Evolutionary conservation across 768 basidiomycete species (phyloP).

Genomic region (Kwoniella dejecticola): DNA sequence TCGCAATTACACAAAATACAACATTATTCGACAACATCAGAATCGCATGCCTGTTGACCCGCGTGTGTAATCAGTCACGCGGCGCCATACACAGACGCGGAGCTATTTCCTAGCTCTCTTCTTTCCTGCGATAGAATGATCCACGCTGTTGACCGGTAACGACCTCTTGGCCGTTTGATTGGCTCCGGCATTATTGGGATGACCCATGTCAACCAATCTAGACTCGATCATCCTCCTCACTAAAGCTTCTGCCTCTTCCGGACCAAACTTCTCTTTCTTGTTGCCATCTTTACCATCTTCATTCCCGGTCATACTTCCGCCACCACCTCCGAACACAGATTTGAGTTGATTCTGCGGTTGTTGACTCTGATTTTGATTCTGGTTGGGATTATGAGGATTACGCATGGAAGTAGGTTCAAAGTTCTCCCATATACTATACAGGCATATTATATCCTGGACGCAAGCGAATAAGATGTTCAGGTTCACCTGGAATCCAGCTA

Average conservation of each 20-base stretch:
- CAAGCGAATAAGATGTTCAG: conserved; percentile 78
- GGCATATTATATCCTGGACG: conserved; percentile 83
- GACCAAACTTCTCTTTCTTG: conserved; percentile 41
- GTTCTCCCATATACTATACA: conserved; percentile 86
- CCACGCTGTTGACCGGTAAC: not conserved
- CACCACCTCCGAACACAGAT: not conserved
- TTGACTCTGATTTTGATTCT: not conserved
- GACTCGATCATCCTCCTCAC: conserved; percentile 47
- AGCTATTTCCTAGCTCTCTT: conserved; percentile 26
- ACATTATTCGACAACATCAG: no score
- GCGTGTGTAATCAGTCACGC: no score
- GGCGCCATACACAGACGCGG: no score
- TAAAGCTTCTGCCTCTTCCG: conserved; percentile 42
- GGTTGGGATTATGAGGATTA: not conserved
- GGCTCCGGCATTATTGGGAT: conserved; percentile 42
- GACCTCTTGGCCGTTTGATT: conserved; percentile 6
- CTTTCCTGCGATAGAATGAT: conserved; percentile 14
- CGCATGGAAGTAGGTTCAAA: conserved; percentile 60
- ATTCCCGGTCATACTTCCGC: not conserved
- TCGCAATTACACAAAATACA: no score
- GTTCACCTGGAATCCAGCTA: conserved; percentile 82
- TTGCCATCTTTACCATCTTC: not conserved
- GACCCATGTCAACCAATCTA: conserved; percentile 39
- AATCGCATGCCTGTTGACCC: no score
- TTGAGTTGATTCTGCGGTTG: not conserved